These are phyloP conservation scores for Immersiella caudata DNA, from an alignment of 495 filamentous ascomycete genomes.

Conservation along the genomic window DNA sequence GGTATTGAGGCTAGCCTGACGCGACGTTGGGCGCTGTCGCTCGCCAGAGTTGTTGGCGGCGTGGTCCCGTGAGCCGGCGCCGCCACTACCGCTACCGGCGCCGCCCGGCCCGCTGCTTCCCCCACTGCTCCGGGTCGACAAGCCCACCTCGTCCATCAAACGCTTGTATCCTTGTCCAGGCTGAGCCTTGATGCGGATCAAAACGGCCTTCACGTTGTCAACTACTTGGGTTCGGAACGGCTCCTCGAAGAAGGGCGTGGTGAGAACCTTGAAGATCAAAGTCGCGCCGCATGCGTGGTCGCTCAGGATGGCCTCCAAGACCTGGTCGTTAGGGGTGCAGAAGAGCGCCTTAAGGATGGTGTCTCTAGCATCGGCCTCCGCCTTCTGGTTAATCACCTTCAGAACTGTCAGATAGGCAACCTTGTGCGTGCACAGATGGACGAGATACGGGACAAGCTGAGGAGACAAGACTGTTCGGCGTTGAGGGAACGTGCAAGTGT, in stretches of 20 bases:
- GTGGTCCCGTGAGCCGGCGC: slow-evolving; percentile 49
- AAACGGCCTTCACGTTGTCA: slow-evolving; percentile 86
- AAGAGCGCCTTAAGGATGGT: slow-evolving; percentile 89
- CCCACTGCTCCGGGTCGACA: slow-evolving; percentile 60
- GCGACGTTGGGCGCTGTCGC: slow-evolving; percentile 58
- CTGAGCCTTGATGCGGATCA: slow-evolving; percentile 87
- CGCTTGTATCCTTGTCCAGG: slow-evolving; percentile 97
- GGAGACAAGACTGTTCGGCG: slow-evolving; percentile 92
- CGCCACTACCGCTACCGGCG: slow-evolving; percentile 26
- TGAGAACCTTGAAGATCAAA: slow-evolving; percentile 96
- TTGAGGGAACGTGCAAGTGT: slow-evolving; percentile 94
- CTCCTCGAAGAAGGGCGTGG: slow-evolving; percentile 97
- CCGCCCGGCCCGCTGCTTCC: slow-evolving; percentile 18
- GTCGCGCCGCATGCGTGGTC: slow-evolving; percentile 94
- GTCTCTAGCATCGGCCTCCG: slow-evolving; percentile 92
- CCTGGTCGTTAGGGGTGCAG: slow-evolving; percentile 87
- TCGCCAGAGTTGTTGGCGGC: slow-evolving; percentile 46
- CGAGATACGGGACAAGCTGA: slow-evolving; percentile 90
- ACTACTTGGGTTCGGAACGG: slow-evolving; percentile 82
- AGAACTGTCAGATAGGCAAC: slow-evolving; percentile 96
- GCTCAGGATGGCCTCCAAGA: slow-evolving; percentile 85
- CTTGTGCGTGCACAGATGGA: slow-evolving; percentile 97
- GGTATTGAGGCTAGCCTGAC: slow-evolving; percentile 50
- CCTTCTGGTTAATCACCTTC: slow-evolving; percentile 98
- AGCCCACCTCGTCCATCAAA: slow-evolving; percentile 94